Base-by-base conservation (phyloP, 164 flowering plant genomes). In the Liquidambar formosana region DNA sequence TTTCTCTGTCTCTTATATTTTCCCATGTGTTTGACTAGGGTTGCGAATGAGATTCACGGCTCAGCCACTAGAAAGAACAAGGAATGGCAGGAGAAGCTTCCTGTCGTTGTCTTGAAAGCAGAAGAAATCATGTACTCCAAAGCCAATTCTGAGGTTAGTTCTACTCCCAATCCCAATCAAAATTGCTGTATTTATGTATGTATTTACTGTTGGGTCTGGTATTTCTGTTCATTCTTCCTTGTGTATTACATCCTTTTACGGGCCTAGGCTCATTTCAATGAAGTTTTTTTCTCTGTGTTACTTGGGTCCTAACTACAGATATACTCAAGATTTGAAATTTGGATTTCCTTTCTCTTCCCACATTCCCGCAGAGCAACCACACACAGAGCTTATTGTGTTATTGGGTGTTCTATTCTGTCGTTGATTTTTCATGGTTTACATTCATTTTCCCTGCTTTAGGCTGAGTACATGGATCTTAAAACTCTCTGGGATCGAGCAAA, bases 41-140 rank as follows among this genome's bases (percentile, higher is more conserved):
- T 89, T 64, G 97, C 80, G 48, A 76, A 73, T 77, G 96, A 87
- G 83, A 76, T 72, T 66, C 98, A 94, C 72, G 69, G 85, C 76
- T 59, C 89, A 22, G 80, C 75, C 1, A 92, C 97, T 43, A 90
- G 75, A 77, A 89, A 84, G 86, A 94, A 94, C 85, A 90, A 76
- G 78, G 97, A 94, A 80, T 94, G 96, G 96, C 97, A 90, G 71
- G 91, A 86, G 77, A 94, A 92, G 82, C 88, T 94, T 18, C 98
- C 98, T 68, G 66, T 85, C 65, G 98, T 94, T 61, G 98, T 94
- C 33, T 67, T 94, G 65, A 94, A 81, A 85, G 94, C 95, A 16
- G 98, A 94, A 73, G 97, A 92, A 78, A 94, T 94, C 70, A 82
- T 94, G 89, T 94, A 92, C 75, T 94, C 97, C 66, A 94, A 90